phyloP scores from a whole-genome alignment of 352 stramenopile genomes.

The Elongisporangium undulatum region DNA sequence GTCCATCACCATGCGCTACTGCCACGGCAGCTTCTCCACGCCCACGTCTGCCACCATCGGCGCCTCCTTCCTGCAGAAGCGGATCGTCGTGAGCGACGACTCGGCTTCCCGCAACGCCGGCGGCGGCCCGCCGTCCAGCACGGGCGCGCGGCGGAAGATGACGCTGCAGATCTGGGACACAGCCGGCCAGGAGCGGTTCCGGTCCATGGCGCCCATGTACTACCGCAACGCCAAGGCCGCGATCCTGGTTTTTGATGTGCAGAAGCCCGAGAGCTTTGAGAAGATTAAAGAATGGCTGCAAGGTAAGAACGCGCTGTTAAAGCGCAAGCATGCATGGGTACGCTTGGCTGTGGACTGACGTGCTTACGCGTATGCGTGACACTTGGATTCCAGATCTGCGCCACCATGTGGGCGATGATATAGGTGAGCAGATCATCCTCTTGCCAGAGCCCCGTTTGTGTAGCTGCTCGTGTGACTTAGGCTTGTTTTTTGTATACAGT shows the following conservation, averaged over 20 bases:
- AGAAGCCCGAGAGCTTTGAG: slow-evolving; percentile 71
- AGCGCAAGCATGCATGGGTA: neutral
- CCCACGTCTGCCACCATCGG: slow-evolving; percentile 83
- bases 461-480: neutral
- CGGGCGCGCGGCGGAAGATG: slow-evolving; percentile 59
- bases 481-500: slow-evolving; percentile 21
- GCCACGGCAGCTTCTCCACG: slow-evolving; percentile 80
- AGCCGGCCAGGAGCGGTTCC: slow-evolving; percentile 72
- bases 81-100: slow-evolving; percentile 61
- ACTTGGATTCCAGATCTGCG: slow-evolving; percentile 38
- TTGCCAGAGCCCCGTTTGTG: neutral
- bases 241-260: slow-evolving; percentile 85
- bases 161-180: slow-evolving; percentile 89
- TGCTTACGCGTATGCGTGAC: neutral
- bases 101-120: slow-evolving; percentile 2
- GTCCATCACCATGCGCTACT: slow-evolving; percentile 87
- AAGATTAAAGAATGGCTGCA: slow-evolving; percentile 87
- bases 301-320: slow-evolving; percentile 25
- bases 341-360: neutral
- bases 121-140: neutral
- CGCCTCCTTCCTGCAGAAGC: slow-evolving; percentile 85
- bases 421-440: slow-evolving; percentile 19
- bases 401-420: slow-evolving; percentile 74
- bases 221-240: slow-evolving; percentile 87
- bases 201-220: slow-evolving; percentile 89